Evolutionary conservation across 2,329 filamentous ascomycete genomes (phyloP).

Genomic region (Ascochyta viciae-villosae): DNA sequence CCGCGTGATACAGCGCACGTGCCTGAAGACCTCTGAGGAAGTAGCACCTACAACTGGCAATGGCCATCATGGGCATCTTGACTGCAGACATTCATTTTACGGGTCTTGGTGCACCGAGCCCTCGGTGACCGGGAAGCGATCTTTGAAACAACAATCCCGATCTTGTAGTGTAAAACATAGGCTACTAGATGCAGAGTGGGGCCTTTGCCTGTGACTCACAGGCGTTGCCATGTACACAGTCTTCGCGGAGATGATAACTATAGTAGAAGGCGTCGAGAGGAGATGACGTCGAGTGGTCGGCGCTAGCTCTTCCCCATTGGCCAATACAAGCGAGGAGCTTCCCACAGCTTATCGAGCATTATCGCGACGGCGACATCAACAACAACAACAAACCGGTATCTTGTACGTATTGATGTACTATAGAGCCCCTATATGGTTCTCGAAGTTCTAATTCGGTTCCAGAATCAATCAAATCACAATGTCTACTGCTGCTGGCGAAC

Average conservation of each 20-base stretch:
- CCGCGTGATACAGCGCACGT: background rate
- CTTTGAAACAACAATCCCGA: too few species aligned
- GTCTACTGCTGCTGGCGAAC: conserved; percentile 29
- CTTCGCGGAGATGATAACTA: background rate
- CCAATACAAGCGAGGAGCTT: conserved; percentile 19
- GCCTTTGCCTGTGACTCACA: too few species aligned
- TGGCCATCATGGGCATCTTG: too few species aligned
- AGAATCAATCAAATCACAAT: conserved; percentile 24
- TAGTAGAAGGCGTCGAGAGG: background rate
- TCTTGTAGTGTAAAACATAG: too few species aligned
- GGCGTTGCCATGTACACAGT: too few species aligned
- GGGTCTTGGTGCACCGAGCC: too few species aligned
- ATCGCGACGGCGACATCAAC: conserved; percentile 32
- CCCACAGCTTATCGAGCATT: conserved; percentile 21
- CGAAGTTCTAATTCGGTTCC: conserved; percentile 5
- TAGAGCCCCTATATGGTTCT: background rate
- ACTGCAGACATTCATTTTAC: too few species aligned
- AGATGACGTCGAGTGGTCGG: conserved; percentile 10
- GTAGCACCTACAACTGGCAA: background rate
- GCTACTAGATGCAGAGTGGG: too few species aligned
- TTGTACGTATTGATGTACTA: background rate
- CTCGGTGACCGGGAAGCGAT: too few species aligned
- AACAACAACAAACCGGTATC: background rate
- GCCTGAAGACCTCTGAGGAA: background rate
- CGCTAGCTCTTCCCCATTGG: conserved; percentile 2